These are phyloP conservation scores for Tolypocladium pustulatum DNA, from an alignment of 2,329 filamentous ascomycete genomes.

Conservation along the genomic window DNA sequence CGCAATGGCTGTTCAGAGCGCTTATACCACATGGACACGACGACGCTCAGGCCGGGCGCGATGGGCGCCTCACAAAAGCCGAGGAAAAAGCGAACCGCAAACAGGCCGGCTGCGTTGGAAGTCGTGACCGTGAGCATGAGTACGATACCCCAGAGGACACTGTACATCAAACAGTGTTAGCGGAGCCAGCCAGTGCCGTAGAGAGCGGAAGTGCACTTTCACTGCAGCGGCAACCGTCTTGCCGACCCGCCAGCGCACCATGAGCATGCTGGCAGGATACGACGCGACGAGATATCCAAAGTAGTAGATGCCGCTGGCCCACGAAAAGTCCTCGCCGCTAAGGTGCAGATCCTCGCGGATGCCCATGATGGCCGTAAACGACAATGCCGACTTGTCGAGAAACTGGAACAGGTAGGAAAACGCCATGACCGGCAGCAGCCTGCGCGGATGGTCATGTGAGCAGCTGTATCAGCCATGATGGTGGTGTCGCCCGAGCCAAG, in stretches of 20 bases:
- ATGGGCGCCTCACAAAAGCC: conserved; percentile 20
- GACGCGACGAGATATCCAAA: conserved; percentile 33
- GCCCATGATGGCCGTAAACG: conserved; percentile 40
- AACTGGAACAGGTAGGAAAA: conserved; percentile 49
- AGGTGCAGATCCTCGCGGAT: conserved; percentile 32
- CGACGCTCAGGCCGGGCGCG: conserved; percentile 17
- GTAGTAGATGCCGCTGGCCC: conserved; percentile 39
- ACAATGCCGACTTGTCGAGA: conserved; percentile 47
- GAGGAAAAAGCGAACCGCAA: conserved; percentile 21
- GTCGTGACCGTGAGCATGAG: conserved; percentile 31
- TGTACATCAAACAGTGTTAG: neutral
- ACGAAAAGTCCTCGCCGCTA: conserved; percentile 38
- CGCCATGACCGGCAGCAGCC: conserved; percentile 41
- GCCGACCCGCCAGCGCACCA: conserved; percentile 15
- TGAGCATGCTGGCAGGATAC: conserved; percentile 13
- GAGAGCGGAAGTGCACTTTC: conserved; percentile 3
- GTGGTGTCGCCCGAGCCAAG: too few species aligned
- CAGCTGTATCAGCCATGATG: too few species aligned
- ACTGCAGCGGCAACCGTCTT: conserved; percentile 14
- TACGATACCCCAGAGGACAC: conserved; percentile 24
- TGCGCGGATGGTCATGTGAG: conserved; percentile 7
- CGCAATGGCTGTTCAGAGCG: conserved; percentile 16
- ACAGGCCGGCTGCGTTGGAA: conserved; percentile 15
- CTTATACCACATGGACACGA: conserved; percentile 24
- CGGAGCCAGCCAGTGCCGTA: neutral